Evolutionary conservation across 306 rosid genomes (phyloP).

Genomic region (Malus sieversii): DNA sequence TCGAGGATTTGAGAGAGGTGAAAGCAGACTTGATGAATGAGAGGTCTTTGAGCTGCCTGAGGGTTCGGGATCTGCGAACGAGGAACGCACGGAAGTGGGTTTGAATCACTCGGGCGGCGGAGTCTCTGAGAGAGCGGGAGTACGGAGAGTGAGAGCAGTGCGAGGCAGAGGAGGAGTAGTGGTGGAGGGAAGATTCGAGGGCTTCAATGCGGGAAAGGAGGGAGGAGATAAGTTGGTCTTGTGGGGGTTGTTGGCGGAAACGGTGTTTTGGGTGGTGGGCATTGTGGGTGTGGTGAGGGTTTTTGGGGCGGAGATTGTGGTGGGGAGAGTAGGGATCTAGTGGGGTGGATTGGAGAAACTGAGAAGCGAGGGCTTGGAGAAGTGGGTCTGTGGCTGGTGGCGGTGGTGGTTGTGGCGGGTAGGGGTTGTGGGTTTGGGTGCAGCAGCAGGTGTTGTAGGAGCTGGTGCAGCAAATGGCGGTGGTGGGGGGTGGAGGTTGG

Average conservation of each 20-base stretch:
- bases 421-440: slow-evolving; percentile 20
- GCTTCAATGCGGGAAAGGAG: slow-evolving; percentile 71
- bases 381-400: slow-evolving; percentile 38
- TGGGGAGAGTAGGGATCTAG: slow-evolving; percentile 6
- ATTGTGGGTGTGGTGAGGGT: slow-evolving; percentile 16
- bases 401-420: slow-evolving; percentile 27
- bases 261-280: slow-evolving; percentile 12
- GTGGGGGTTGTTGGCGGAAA: background rate
- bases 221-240: slow-evolving; percentile 27
- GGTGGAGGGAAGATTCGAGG: slow-evolving; percentile 67
- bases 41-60: slow-evolving; percentile 70
- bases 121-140: slow-evolving; percentile 47
- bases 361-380: slow-evolving; percentile 44
- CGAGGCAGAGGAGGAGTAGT: slow-evolving; percentile 3
- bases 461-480: slow-evolving; percentile 21
- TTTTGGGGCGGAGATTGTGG: slow-evolving; percentile 15
- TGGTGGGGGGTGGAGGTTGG: slow-evolving; percentile 13
- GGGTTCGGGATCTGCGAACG: slow-evolving; percentile 76
- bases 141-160: slow-evolving; percentile 1
- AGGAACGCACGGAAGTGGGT: slow-evolving; percentile 82
- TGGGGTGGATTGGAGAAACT: slow-evolving; percentile 30
- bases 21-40: slow-evolving; percentile 58
- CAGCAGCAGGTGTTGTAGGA: slow-evolving; percentile 25
- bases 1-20: slow-evolving; percentile 44
- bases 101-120: slow-evolving; percentile 69